Conservation (phyloP, 2,329 filamentous ascomycete species). For the Whalleya microplaca region DNA sequence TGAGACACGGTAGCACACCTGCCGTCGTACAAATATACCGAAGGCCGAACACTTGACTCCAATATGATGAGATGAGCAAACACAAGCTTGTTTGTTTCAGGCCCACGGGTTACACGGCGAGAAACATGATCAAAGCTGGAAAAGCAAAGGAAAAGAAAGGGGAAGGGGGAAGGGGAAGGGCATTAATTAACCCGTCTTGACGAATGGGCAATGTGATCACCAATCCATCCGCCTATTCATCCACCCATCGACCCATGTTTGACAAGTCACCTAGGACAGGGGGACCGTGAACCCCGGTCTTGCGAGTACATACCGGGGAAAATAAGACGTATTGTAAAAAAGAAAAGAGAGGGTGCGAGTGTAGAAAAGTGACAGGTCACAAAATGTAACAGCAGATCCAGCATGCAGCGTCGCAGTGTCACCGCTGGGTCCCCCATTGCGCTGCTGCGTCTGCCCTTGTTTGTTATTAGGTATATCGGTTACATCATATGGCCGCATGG, state of each 20-base stretch:
- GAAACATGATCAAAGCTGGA: too few species aligned
- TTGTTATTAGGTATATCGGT: not conserved
- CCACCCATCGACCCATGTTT: not conserved
- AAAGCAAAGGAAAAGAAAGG: too few species aligned
- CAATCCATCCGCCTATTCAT: not conserved
- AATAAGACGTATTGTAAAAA: not conserved
- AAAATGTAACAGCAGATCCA: constrained; percentile 10
- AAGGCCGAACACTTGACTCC: constrained; percentile 10
- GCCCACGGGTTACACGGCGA: not conserved
- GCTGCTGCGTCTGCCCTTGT: not conserved
- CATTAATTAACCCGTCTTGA: not conserved
- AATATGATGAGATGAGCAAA: constrained; percentile 20
- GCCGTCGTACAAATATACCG: constrained; percentile 25
- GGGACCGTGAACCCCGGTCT: constrained; percentile 10
- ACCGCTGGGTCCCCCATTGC: not conserved
- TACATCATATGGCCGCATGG: not conserved
- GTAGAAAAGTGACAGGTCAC: constrained; percentile 27
- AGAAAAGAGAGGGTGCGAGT: constrained; percentile 22
- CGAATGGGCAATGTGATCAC: not conserved
- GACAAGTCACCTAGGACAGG: not conserved
- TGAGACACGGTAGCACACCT: constrained; percentile 18
- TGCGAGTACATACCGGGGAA: not conserved
- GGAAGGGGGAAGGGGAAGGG: not conserved
- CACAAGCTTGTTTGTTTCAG: constrained; percentile 20
- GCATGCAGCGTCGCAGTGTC: constrained; percentile 6